These are phyloP conservation scores for Conidiobolus incongruus DNA, from an alignment of 371 early-diverging fungal species.

Conservation along the genomic window DNA sequence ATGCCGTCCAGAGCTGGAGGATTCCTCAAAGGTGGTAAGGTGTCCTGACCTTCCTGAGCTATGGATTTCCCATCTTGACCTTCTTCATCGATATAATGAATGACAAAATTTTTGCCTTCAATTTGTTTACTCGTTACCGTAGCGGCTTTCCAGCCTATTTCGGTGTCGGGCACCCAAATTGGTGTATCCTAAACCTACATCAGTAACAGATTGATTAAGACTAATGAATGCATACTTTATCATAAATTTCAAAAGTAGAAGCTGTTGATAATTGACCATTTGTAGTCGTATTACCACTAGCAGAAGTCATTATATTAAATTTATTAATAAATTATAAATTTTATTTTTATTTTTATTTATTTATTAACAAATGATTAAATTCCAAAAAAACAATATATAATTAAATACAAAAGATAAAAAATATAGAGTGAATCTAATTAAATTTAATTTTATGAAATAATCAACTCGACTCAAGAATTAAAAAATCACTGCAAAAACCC, in stretches of 20 bases:
- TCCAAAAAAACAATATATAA: no score
- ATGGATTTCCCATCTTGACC: slow-evolving; percentile 16
- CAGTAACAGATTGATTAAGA: background rate
- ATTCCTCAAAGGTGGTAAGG: slow-evolving; percentile 72
- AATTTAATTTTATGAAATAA: no score
- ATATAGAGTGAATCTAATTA: no score
- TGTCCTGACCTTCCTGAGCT: slow-evolving; percentile 13
- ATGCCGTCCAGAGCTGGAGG: slow-evolving; percentile 70
- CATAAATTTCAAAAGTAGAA: background rate
- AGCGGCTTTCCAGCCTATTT: slow-evolving; percentile 2
- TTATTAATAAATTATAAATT: no score
- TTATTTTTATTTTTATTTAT: no score
- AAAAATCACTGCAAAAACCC: no score
- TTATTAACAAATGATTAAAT: no score
- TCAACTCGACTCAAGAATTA: no score
- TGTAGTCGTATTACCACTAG: no score
- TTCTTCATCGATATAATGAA: slow-evolving; percentile 38
- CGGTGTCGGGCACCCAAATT: slow-evolving; percentile 3
- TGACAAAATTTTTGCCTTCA: slow-evolving; percentile 18
- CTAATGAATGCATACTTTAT: background rate
- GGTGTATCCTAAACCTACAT: background rate
- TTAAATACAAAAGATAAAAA: no score
- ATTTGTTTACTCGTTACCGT: background rate
- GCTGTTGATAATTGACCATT: no score
- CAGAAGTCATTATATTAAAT: no score